Evolutionary conservation across 108 stramenopile genomes (phyloP), one percentile per base, ranked within the genome.

Genomic region (Cyclotella atomus): DNA sequence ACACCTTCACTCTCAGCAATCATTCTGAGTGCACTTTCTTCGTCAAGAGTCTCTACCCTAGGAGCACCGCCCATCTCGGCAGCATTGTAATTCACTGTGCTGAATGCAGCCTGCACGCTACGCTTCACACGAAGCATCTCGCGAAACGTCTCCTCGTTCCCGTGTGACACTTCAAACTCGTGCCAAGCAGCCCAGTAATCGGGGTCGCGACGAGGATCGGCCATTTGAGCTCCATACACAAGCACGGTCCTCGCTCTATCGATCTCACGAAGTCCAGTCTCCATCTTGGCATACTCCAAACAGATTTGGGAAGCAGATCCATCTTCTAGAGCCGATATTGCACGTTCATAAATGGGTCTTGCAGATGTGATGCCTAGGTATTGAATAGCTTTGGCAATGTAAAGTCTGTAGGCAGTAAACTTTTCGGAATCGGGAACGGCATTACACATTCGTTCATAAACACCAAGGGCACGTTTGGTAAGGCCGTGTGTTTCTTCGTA

Each of bases 91-190:
- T 95, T 96, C 8, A 95, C 92, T 7, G 93, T 87, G 14, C 93
- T 88, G 73, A 96, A 98, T 21, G 96, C 89, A 52, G 92, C 95
- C 76, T 96, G 87, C 1, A 99, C 97, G 46, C 94, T 85, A 36
- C 97, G 85, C 78, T 98, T 96, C 63, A 97, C 86, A 1, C 96
- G 83, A 0, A 98, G 81, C 97, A 99, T 98, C 61, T 99, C 98
- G 27, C 95, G 84, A 83, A 97, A 99, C 20, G 99, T 98, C 61
- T 99, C 98, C 75, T 98, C 97, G 73, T 98, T 99, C 14, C 99
- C 99, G 75, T 96, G 88, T 4, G 84, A 75, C 55, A 97, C 94
- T 76, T 99, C 98, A 83, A 99, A 99, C 57, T 99, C 98, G 45
- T 97, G 95, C 99, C 99, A 99, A 7, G 79, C 68, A 35, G 81